A percentile compares a stretch with the other conserved stretches of the same genome.
phyloP scores from a whole-genome alignment of 371 early-diverging fungal species.

The Apophysomyces trapeziformis region DNA sequence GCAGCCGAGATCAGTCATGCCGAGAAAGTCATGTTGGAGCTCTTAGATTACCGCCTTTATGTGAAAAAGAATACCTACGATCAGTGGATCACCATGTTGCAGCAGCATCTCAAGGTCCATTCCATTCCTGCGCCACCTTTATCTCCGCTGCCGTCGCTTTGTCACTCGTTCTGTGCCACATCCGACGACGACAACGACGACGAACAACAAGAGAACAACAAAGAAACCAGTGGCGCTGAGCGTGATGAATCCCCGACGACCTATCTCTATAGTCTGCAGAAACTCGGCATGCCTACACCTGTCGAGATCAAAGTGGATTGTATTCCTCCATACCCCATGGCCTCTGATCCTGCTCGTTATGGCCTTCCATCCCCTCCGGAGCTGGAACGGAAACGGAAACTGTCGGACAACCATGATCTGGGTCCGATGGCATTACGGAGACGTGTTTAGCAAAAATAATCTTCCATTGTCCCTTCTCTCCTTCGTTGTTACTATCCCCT shows the following conservation, averaged over 20 bases:
- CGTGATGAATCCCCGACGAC: background rate
- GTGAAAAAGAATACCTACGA: conserved; percentile 64
- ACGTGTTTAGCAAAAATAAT: background rate
- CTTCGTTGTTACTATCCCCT: background rate
- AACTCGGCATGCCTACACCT: conserved; percentile 14
- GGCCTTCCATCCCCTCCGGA: conserved; percentile 17
- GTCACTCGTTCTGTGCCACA: background rate
- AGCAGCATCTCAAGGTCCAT: conserved; percentile 27
- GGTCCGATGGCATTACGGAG: background rate
- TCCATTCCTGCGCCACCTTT: conserved; percentile 10
- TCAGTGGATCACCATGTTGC: conserved; percentile 54
- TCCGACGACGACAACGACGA: background rate
- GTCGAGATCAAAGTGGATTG: conserved; percentile 9
- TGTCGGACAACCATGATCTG: background rate
- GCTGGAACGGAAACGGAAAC: conserved; percentile 10
- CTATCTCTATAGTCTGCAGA: background rate
- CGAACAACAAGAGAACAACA: no score
- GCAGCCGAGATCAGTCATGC: conserved; percentile 74
- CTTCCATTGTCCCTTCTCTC: background rate
- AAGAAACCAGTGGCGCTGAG: no score
- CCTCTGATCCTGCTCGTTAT: conserved; percentile 1
- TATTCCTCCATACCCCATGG: background rate
- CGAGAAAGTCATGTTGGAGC: conserved; percentile 70
- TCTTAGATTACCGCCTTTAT: conserved; percentile 76
- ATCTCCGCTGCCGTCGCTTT: background rate